These are phyloP conservation scores for Pachyrhizus erosus DNA, from an alignment of 306 rosid genomes.

Conservation along the genomic window DNA sequence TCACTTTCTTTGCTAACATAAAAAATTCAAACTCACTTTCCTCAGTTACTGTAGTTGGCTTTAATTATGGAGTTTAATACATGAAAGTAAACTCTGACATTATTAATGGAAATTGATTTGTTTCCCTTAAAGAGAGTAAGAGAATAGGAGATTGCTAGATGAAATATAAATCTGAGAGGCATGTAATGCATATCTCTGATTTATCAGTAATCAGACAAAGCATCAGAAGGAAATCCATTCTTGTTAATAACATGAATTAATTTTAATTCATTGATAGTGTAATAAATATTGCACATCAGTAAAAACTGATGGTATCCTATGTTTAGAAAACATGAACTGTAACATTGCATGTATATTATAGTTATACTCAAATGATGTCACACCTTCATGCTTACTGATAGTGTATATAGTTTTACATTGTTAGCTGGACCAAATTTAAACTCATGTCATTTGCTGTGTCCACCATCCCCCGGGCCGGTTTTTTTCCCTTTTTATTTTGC, in stretches of 20 bases:
- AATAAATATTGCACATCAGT: background rate
- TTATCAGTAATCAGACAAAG: background rate
- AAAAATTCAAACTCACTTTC: conserved; percentile 1
- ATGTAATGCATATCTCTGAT: background rate
- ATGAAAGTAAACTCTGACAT: conserved; percentile 25
- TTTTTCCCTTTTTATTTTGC: background rate
- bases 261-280: conserved; percentile 22
- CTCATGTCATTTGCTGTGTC: background rate
- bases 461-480: background rate
- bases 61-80: conserved; percentile 19
- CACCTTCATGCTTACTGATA: background rate
- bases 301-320: background rate
- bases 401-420: background rate
- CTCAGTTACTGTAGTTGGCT: conserved; percentile 26
- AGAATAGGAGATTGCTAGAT: conserved; percentile 5
- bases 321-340: background rate
- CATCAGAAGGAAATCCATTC: conserved; percentile 12
- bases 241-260: conserved; percentile 17
- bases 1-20: conserved; percentile 4
- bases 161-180: conserved; percentile 28
- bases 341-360: background rate
- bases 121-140: too few relatives aligned
- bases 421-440: background rate
- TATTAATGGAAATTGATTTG: background rate
- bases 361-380: background rate